Evolutionary conservation across 164 flowering plant species (phyloP), one percentile per base, ranked within the genome.

Genomic region (Vitis cinerea): DNA sequence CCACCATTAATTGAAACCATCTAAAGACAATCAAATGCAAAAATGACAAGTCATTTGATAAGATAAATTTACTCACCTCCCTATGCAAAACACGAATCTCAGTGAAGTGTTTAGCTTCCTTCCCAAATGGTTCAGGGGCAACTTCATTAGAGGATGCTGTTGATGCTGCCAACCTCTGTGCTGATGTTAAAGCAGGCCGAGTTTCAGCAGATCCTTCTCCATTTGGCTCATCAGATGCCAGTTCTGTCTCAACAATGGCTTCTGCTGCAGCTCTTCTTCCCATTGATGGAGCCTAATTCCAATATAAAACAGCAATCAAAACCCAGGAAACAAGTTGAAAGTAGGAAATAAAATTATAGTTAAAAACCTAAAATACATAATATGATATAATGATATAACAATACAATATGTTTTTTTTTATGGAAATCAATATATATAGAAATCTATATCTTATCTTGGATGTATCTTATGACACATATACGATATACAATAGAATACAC

Each of bases 91-190:
- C 88, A 72, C 94, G 95, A 17, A 82, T 79, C 84, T 96, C 99
- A 1, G 99, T 90, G 69, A 92, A 96, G 67, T 92, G 87, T 75
- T 93, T 93, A 66, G 98, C 99, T 81, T 93, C 98, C 75, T 82
- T 71, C 48, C 86, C 98, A 87, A 81, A 93, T 50, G 93, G 89
- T 71, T 92, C 97, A 10, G 97, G 66, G 19, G 86, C 48, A 61
- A 77, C 77, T 69, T 93, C 99, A 76, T 68, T 56, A 52, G 83
- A 72, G 31, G 92, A 63, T 31, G 77, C 79, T 50, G 92, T 48
- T 29, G 97, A 85, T 47, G 80, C 86, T 62, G 91, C 87, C 75
- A 96, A 84, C 66, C 92, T 90, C 75, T 92, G 97, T 44, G 98
- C 99, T 63, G 98, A 91, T 63, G 97, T 96, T 68, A 90, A 77